Percentiles rank a stretch among this genome's conserved stretches.
phyloP scores from a whole-genome alignment of 176 grass and related monocot genomes.

The Oryza brachyantha region DNA sequence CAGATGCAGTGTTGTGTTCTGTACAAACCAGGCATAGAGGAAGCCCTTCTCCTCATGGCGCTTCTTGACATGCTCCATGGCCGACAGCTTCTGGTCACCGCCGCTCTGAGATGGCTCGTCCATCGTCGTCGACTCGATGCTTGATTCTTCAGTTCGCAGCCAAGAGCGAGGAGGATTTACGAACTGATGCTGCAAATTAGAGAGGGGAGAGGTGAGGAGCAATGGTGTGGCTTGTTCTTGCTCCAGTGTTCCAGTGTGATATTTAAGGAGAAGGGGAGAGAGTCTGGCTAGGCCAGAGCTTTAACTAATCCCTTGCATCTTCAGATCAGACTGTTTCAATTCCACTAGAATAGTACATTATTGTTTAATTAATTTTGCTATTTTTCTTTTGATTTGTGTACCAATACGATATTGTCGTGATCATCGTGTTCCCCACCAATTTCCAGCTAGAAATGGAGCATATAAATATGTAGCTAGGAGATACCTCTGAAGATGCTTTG shows the following conservation, averaged over 20 bases:
- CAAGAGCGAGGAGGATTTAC: constrained; percentile 3
- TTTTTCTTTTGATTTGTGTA: neutral
- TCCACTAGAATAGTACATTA: neutral
- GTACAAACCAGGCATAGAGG: constrained; percentile 67
- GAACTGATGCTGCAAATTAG: neutral
- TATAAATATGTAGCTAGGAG: neutral
- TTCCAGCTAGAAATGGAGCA: neutral
- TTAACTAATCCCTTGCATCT: neutral
- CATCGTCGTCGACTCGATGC: neutral
- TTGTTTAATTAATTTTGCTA: neutral
- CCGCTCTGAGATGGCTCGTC: constrained; percentile 19
- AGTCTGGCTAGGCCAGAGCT: constrained; percentile 6
- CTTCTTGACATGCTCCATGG: constrained; percentile 67
- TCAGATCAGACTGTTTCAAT: constrained; percentile 1
- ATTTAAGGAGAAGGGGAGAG: constrained; percentile 25
- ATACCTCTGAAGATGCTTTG: constrained; percentile 25
- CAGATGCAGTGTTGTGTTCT: neutral
- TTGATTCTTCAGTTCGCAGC: neutral
- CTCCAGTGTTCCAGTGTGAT: neutral
- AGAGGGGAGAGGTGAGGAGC: neutral
- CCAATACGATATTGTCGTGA: neutral
- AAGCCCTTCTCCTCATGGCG: constrained; percentile 73
- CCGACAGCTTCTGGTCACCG: constrained; percentile 6
- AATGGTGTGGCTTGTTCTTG: constrained; percentile 7
- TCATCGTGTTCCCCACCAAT: constrained; percentile 25